Evolutionary conservation across 1,139 yeast genomes (phyloP).

Genomic region (Kluyveromyces sp.): DNA sequence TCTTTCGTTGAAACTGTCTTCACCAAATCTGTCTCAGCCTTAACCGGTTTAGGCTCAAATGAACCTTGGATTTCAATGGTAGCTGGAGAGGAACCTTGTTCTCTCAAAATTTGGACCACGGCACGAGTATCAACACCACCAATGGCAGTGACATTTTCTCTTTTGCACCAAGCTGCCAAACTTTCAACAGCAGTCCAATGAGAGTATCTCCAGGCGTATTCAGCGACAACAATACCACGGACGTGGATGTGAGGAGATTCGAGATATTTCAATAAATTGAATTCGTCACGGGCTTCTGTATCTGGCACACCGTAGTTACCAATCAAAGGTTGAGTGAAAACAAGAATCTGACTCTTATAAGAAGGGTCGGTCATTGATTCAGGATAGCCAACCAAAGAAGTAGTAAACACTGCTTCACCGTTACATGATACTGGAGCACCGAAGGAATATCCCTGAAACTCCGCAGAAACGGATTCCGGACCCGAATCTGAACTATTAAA

Average conservation of each 20-base stretch:
- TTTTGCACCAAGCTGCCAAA: conserved; percentile 88
- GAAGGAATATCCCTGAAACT: conserved; percentile 81
- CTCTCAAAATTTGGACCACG: conserved; percentile 85
- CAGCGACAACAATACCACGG: conserved; percentile 92
- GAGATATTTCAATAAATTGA: conserved; percentile 75
- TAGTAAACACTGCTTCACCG: conserved; percentile 97
- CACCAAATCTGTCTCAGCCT: conserved; percentile 90
- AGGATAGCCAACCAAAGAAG: conserved; percentile 95
- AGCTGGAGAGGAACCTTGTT: conserved; percentile 81
- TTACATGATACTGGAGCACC: conserved; percentile 89
- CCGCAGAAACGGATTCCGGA: neutral
- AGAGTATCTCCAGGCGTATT: conserved; percentile 87
- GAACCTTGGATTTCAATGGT: conserved; percentile 50
- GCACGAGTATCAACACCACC: conserved; percentile 97
- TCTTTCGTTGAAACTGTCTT: conserved; percentile 92
- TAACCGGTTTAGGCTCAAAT: conserved; percentile 47
- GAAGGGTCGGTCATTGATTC: conserved; percentile 99
- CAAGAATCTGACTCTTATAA: conserved; percentile 89
- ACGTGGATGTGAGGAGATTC: conserved; percentile 91
- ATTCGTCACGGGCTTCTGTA: conserved; percentile 69
- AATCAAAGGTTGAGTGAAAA: conserved; percentile 92
- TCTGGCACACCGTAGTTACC: conserved; percentile 98
- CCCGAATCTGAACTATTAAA: conserved; percentile 74
- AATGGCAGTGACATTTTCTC: conserved; percentile 94
- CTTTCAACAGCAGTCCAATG: conserved; percentile 99